These are phyloP conservation scores for Metschnikowia lunata DNA, from an alignment of 805 yeast genomes.

Conservation along the genomic window DNA sequence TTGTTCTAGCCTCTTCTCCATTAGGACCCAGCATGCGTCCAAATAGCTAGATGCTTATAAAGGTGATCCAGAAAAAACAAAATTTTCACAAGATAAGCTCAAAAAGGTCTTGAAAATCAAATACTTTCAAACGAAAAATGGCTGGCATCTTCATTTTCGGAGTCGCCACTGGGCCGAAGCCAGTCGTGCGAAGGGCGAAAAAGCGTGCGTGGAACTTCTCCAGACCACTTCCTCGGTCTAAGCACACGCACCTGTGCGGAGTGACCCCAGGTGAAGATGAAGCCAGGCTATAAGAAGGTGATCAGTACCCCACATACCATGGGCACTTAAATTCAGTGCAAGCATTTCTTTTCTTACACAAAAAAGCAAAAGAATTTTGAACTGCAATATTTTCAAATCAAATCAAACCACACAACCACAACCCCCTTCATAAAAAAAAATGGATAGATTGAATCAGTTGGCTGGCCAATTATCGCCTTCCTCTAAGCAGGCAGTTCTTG, in stretches of 20 bases:
- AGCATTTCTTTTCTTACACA: neutral
- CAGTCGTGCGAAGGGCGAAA: too few species aligned
- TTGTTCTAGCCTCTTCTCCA: too few species aligned
- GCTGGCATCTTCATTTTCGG: too few species aligned
- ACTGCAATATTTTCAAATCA: neutral
- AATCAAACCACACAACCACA: neutral
- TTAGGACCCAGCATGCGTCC: too few species aligned
- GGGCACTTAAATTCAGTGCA: too few species aligned
- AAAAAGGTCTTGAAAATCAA: too few species aligned
- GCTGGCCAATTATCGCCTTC: slow-evolving; percentile 41
- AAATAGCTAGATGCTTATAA: too few species aligned
- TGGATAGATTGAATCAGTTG: slow-evolving; percentile 47
- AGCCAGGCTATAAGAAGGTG: slow-evolving; percentile 6
- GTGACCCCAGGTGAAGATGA: slow-evolving; percentile 11
- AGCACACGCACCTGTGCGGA: slow-evolving; percentile 10
- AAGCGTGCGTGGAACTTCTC: neutral
- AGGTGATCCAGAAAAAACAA: too few species aligned
- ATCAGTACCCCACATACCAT: slow-evolving; percentile 1
- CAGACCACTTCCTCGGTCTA: slow-evolving; percentile 6
- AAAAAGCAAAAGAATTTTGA: neutral
- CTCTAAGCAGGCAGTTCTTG: slow-evolving; percentile 38
- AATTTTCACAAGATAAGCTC: too few species aligned
- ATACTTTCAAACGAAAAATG: too few species aligned
- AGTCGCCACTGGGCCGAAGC: too few species aligned
- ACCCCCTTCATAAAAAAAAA: slow-evolving; percentile 6